Evolutionary conservation across 148 eudicot species (phyloP).

Genomic region (Gaultheria prostrata): DNA sequence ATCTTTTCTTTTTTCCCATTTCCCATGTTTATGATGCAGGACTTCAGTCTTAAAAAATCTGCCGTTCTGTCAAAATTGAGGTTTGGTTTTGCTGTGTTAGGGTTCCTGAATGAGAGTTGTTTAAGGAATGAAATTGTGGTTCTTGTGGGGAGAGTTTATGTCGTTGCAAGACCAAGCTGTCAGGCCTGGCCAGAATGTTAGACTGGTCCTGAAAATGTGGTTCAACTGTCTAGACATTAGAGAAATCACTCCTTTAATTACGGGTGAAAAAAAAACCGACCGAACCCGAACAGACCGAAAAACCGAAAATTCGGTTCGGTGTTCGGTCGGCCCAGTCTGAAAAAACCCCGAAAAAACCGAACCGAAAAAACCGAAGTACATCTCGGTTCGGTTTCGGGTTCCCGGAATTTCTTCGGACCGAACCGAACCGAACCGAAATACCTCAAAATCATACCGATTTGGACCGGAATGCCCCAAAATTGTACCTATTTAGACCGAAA

Average conservation of each 20-base stretch:
- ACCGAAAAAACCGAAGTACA: no score
- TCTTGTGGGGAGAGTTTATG: not conserved
- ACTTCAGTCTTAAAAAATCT: not conserved
- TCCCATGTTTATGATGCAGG: not conserved
- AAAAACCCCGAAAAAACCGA: no score
- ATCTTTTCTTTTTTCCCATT: not conserved
- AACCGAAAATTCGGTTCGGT: no score
- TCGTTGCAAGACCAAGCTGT: not conserved
- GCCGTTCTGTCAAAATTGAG: not conserved
- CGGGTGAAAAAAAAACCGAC: no score
- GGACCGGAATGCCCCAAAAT: no score
- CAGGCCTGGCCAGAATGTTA: not conserved
- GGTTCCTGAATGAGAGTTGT: not conserved
- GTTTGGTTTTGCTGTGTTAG: not conserved
- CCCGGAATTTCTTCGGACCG: no score
- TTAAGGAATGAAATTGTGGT: not conserved
- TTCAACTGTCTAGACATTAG: not conserved
- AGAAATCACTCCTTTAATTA: not conserved
- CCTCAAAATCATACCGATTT: no score
- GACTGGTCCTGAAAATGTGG: slow-evolving; percentile 3
- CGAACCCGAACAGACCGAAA: no score
- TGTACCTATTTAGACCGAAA: no score
- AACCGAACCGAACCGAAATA: no score
- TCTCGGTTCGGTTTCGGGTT: no score
- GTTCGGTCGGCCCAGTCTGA: no score